Evolutionary conservation across 495 filamentous ascomycete genomes (phyloP), one percentile per base, ranked within the genome.

Genomic region (Oleoguttula mirabilis): DNA sequence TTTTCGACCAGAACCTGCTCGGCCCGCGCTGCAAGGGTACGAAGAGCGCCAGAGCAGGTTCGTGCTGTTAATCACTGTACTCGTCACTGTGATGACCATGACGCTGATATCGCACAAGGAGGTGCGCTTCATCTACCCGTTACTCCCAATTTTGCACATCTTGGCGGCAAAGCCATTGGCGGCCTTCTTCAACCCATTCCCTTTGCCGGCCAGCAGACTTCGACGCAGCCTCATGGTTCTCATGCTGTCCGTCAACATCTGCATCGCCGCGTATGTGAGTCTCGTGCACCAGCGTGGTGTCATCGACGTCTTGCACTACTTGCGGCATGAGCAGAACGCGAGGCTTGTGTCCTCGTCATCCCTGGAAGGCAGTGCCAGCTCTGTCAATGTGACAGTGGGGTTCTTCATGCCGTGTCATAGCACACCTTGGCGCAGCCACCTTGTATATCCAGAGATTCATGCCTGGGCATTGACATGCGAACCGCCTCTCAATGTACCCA

Each of bases 391-490:
- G 21, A 85, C 84, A 27, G 80, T 76, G 5, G 84, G 79, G 3
- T 95, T 96, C 62, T 70, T 98, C n/a, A 94, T 90, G 71, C 90
- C 92, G 12, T 98, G 90, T 62, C 92, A 98, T 66, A 82, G 81
- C 50, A 95, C 88, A 7, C 88, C 90, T n/a, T 98, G 90, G 92
- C 81, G 85, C 43, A 83, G 79, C 4, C 84, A 88, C 55, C 70
- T 96, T 23, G 68, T 88, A 28, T 71, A 84, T 52, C 73, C 84
- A 0, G 62, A 64, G 32, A 77, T 94, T 21, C 63, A 77, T 41
- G 85, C 86, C 2, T 88, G 88, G 75, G 88, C 90, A 0, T 67
- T 96, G 10, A 80, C 80, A 7, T 98, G 90, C 60, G 87, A 95
- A 50, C 90, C 92, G 12, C 90, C 92, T 0, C 52, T 98, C 34